A percentile compares a stretch with the other conserved stretches of the same genome.
These are phyloP conservation scores for Alnus glutinosa DNA, from an alignment of 306 rosid species.

Conservation along the genomic window DNA sequence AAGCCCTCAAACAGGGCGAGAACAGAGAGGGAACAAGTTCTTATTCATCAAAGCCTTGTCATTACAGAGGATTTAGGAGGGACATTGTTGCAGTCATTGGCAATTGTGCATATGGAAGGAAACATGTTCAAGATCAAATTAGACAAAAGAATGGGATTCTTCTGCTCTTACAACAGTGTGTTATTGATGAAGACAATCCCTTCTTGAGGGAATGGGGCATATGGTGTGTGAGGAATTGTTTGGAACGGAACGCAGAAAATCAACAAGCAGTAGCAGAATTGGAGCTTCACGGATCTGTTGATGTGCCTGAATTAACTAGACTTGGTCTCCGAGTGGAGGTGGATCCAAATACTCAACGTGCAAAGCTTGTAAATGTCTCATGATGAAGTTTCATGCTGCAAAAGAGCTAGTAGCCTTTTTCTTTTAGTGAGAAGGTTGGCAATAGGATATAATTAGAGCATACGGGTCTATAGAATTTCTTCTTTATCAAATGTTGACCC, in stretches of 20 bases:
- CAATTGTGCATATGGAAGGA: conserved; percentile 63
- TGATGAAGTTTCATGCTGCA: conserved; percentile 21
- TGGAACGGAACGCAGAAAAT: conserved; percentile 74
- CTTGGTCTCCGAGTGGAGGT: conserved; percentile 77
- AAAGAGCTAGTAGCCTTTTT: background rate
- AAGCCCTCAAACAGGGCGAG: conserved; percentile 47
- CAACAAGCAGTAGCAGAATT: conserved; percentile 64
- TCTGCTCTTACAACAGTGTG: conserved; percentile 80
- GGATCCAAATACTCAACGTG: conserved; percentile 57
- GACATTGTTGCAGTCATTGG: conserved; percentile 71
- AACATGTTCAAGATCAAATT: conserved; percentile 63
- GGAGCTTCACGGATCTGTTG: conserved; percentile 68
- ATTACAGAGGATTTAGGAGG: conserved; percentile 75
- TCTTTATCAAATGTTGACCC: no score
- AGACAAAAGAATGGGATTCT: conserved; percentile 58
- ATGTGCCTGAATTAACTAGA: conserved; percentile 60
- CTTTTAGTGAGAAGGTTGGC: background rate
- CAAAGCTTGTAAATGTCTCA: conserved; percentile 68
- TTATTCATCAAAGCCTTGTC: conserved; percentile 44
- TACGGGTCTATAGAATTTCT: no score
- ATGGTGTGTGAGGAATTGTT: conserved; percentile 72
- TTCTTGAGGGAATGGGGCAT: conserved; percentile 88
- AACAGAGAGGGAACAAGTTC: conserved; percentile 31
- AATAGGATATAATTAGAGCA: no score
- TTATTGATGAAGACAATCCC: conserved; percentile 77